Evolutionary conservation across 164 flowering plant species (phyloP).

Genomic region (Vitis labrusca): DNA sequence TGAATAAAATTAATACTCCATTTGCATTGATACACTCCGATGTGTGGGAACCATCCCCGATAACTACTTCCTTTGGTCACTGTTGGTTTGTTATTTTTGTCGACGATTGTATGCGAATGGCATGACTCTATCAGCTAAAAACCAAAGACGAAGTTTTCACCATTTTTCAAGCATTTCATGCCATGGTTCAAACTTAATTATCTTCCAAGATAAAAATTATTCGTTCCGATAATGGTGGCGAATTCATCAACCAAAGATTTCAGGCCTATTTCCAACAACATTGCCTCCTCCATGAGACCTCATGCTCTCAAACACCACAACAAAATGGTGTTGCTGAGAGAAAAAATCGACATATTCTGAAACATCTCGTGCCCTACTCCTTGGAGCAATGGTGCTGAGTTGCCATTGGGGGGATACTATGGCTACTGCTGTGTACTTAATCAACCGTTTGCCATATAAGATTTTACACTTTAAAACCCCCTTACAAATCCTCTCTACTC

Average conservation of each 20-base stretch:
- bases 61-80: neutral
- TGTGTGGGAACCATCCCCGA: slow-evolving; percentile 5
- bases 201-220: no score
- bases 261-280: no score
- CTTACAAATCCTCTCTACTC: neutral
- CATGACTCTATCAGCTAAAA: no score
- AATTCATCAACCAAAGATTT: no score
- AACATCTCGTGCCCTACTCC: neutral
- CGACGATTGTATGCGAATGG: neutral
- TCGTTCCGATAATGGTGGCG: no score
- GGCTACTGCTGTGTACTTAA: neutral
- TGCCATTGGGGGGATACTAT: neutral
- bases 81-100: slow-evolving; percentile 9
- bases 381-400: neutral
- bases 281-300: no score
- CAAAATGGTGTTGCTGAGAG: no score
- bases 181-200: no score
- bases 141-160: no score
- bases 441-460: neutral
- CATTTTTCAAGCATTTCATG: no score
- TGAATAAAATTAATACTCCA: slow-evolving; percentile 7
- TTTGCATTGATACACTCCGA: slow-evolving; percentile 5
- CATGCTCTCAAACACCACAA: no score
- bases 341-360: no score
- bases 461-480: slow-evolving; percentile 3